Base-by-base conservation (phyloP, 108 stramenopile genomes). In the Stephanodiscus triporus region DNA sequence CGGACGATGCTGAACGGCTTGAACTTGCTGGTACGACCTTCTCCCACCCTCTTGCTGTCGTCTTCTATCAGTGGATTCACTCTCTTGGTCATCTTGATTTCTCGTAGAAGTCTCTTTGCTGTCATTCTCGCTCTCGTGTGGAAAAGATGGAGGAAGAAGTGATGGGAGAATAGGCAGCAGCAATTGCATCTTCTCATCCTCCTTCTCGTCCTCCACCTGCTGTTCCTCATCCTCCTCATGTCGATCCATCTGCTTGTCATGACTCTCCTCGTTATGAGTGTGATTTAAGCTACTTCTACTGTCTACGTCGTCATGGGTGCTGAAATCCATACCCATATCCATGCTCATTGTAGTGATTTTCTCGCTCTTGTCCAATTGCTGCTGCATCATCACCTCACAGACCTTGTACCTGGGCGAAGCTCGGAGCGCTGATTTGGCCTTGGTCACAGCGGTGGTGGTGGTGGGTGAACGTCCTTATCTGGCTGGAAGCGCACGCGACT, bases 401-500 rank as follows among this genome's bases (percentile, higher is more conserved):
- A 38, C 30, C 36, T 59, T 59, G 36, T 59, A 59, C 20, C 36
- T 26, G 13, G 58, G 58, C 11, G 19, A 37, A 30, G 58, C 58
- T 19, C 37, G 16, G 58, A 59, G 58, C 14, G 17, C 58, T 11
- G 58, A 59, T 37, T 59, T 59, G 8, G 58, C 19, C 32, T 6
- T 36, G 30, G 29, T 57, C 27, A 1, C 9, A 29, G 56, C 0
- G 4, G 58, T 9, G 17, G 34, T 4, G 6, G 58, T 32, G 30
- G 58, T 37, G 36, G 14, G 14, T 38, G 58, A 17, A n/a, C 36
- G 11, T 34, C 36, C 16, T 59, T 38, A n/a, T n/a, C n/a, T n/a
- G n/a, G n/a, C n/a, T n/a, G n/a, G n/a, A n/a, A n/a, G n/a, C n/a
- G n/a, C n/a, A 59, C 56, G 16, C 29, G 7, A 10, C 56, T 32